Evolutionary conservation across 1,139 yeast genomes (phyloP).

Genomic region (Scheffersomyces segobiensis): DNA sequence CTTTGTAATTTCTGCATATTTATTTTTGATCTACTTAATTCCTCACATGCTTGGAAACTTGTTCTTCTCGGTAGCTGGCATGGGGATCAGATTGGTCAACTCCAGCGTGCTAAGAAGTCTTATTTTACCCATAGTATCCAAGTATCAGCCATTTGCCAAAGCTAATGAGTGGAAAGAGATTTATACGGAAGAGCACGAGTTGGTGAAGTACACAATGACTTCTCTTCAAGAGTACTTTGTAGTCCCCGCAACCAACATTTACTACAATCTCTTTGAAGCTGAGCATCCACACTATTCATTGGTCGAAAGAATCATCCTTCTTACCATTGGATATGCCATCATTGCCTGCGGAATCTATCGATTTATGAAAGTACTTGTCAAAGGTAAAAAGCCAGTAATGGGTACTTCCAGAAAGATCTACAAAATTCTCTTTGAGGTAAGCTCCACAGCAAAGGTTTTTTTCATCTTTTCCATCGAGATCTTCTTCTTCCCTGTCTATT

Average conservation of each 20-base stretch:
- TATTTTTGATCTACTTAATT: conserved; percentile 50
- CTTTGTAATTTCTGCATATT: conserved; percentile 40
- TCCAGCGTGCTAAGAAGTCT: not conserved
- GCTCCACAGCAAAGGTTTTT: conserved; percentile 68
- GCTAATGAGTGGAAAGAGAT: not conserved
- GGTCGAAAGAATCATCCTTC: conserved; percentile 34
- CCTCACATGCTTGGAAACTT: conserved; percentile 56
- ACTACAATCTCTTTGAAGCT: conserved; percentile 20
- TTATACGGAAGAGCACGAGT: conserved; percentile 10
- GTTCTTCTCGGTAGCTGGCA: conserved; percentile 17
- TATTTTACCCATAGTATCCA: not conserved
- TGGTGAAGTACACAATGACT: conserved; percentile 10
- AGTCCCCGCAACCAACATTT: conserved; percentile 3
- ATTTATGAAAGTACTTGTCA: conserved; percentile 36
- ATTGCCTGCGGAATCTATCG: conserved; percentile 28
- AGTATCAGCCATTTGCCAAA: not conserved
- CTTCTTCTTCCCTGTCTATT: conserved; percentile 78
- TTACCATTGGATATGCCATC: conserved; percentile 40
- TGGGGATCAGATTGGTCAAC: conserved; percentile 2
- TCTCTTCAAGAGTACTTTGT: conserved; percentile 8
- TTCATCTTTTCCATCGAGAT: conserved; percentile 76
- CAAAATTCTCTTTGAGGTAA: conserved; percentile 52
- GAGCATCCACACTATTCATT: conserved; percentile 18
- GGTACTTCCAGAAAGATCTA: conserved; percentile 53
- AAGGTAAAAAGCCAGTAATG: conserved; percentile 42